These are phyloP conservation scores for Fusarium illudens DNA, from an alignment of 2,329 filamentous ascomycete genomes.

Conservation along the genomic window DNA sequence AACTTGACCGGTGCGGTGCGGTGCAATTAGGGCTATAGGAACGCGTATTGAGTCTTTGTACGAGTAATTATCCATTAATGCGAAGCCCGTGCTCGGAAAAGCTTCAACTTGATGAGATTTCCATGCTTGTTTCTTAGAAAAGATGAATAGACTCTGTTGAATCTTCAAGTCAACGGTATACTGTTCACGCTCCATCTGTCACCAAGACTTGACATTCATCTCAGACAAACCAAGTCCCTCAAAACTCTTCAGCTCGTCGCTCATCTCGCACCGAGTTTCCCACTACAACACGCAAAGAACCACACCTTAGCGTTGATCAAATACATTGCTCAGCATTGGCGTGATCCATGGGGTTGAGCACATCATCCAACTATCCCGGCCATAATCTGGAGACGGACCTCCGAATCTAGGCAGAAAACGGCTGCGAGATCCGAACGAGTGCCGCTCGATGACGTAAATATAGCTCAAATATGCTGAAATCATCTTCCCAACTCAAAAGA, in stretches of 20 bases:
- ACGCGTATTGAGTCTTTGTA: not conserved
- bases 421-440: conserved; percentile 9
- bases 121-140: not conserved
- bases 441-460: not conserved
- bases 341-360: conserved; percentile 13
- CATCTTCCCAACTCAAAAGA: not conserved
- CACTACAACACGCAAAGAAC: not conserved
- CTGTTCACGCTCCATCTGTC: not conserved
- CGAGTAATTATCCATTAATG: not conserved
- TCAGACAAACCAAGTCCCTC: not conserved
- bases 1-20: not conserved
- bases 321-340: not conserved
- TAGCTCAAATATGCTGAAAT: not conserved
- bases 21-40: not conserved
- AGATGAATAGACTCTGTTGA: not conserved
- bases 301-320: not conserved
- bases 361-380: conserved; percentile 6
- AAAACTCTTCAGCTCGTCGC: not conserved
- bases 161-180: not conserved
- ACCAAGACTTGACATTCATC: not conserved
- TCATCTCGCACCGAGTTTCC: not conserved
- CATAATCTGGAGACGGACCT: not conserved
- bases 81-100: not conserved
- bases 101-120: not conserved
- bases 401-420: not conserved